These are phyloP conservation scores for Penicillium psychrosexuale DNA, from an alignment of 2,329 filamentous ascomycete genomes.

Conservation along the genomic window DNA sequence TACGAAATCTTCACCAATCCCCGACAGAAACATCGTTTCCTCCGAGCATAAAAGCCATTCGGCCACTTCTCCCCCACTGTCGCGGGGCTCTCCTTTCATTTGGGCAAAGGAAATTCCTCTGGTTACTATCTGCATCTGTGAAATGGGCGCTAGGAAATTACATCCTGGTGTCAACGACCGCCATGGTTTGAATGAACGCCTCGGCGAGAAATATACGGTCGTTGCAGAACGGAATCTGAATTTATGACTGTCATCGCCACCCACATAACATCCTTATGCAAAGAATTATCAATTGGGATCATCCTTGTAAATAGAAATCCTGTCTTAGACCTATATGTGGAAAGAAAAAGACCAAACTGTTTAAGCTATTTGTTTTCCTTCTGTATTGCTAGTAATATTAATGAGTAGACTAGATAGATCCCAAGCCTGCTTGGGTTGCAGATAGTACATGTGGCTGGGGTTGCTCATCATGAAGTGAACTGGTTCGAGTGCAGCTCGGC, in stretches of 20 bases:
- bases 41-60: not conserved
- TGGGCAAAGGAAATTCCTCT: conserved; percentile 69
- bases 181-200: conserved; percentile 43
- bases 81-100: conserved; percentile 44
- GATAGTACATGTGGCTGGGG: not conserved
- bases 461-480: not conserved
- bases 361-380: not conserved
- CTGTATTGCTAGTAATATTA: conserved; percentile 6
- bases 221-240: conserved; percentile 41
- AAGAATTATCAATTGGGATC: not conserved
- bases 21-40: not conserved
- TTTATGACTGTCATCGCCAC: conserved; percentile 2
- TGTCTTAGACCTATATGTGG: not conserved
- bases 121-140: conserved; percentile 73
- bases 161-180: conserved; percentile 39
- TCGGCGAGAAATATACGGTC: conserved; percentile 53
- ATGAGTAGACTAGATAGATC: conserved; percentile 3
- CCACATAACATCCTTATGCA: not conserved
- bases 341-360: not conserved
- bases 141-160: conserved; percentile 77
- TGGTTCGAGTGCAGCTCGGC: not conserved
- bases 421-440: conserved; percentile 24
- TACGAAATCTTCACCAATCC: not conserved
- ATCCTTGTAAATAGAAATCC: not conserved
- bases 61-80: not conserved